Evolutionary conservation across 306 rosid genomes (phyloP).

Genomic region (Cyclanthera cordifolia): DNA sequence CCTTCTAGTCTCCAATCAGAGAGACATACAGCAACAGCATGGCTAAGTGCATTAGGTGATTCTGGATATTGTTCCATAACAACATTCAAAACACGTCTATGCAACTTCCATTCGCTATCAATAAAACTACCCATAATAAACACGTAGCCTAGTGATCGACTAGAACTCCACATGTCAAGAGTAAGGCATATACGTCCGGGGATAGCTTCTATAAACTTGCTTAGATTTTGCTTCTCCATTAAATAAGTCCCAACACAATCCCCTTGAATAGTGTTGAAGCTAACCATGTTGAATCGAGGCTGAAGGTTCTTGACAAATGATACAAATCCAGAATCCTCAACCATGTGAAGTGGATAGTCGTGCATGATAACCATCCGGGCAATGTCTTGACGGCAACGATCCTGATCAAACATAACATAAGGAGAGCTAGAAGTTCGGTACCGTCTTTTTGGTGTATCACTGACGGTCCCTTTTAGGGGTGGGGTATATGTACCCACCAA

Average conservation of each 20-base stretch:
- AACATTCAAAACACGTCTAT: slow-evolving; percentile 72
- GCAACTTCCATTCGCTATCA: slow-evolving; percentile 83
- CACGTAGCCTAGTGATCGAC: slow-evolving; percentile 73
- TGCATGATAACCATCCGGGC: slow-evolving; percentile 97
- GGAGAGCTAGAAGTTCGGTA: slow-evolving; percentile 57
- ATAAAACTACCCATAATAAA: slow-evolving; percentile 81
- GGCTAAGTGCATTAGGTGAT: slow-evolving; percentile 59
- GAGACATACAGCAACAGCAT: slow-evolving; percentile 83
- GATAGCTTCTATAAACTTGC: slow-evolving; percentile 50
- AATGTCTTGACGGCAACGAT: slow-evolving; percentile 79
- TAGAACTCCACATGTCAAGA: slow-evolving; percentile 70
- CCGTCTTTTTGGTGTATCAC: slow-evolving; percentile 58
- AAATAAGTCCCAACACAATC: slow-evolving; percentile 89
- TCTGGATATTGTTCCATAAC: slow-evolving; percentile 92
- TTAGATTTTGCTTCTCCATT: slow-evolving; percentile 54
- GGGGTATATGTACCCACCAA: slow-evolving; percentile 44
- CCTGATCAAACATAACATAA: slow-evolving; percentile 55
- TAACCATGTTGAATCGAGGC: slow-evolving; percentile 81
- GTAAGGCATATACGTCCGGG: slow-evolving; percentile 87
- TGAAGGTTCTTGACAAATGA: slow-evolving; percentile 79
- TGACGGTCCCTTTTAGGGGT: slow-evolving; percentile 27
- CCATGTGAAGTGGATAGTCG: slow-evolving; percentile 93
- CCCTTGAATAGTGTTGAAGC: slow-evolving; percentile 87
- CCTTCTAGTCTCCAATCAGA: slow-evolving; percentile 78
- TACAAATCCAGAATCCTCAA: slow-evolving; percentile 85